Evolutionary conservation across 495 filamentous ascomycete genomes (phyloP).

Genomic region (Lentithecium fluviatile): DNA sequence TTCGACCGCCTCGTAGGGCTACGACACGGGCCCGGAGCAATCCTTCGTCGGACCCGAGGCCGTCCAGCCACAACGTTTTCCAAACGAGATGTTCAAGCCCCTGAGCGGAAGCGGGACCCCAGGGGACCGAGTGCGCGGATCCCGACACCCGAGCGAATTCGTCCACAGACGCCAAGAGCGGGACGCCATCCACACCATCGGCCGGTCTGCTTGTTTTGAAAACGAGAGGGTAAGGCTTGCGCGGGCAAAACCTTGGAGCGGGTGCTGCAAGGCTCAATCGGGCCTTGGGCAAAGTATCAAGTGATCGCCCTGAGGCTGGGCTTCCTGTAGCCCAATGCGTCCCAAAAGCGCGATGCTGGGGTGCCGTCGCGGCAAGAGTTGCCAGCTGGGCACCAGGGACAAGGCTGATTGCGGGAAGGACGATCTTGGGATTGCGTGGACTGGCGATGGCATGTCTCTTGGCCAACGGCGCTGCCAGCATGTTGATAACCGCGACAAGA

Average conservation of each 20-base stretch:
- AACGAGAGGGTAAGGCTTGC: background rate
- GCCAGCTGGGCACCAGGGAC: background rate
- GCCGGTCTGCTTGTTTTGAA: background rate
- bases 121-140: constrained; percentile 16
- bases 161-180: constrained; percentile 14
- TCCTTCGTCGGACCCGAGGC: too few relatives aligned
- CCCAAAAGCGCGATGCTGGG: background rate
- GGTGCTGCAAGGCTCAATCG: background rate
- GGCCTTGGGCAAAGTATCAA: background rate
- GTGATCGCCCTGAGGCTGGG: background rate
- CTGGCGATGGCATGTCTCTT: background rate
- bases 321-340: background rate
- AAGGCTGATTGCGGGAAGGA: background rate
- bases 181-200: background rate
- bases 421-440: constrained; percentile 1
- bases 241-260: background rate
- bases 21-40: too few relatives aligned
- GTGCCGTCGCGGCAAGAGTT: background rate
- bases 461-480: background rate
- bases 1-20: too few relatives aligned
- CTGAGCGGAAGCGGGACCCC: constrained; percentile 17
- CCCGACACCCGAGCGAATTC: constrained; percentile 25
- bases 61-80: too few relatives aligned
- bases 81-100: background rate
- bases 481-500: background rate